Conservation (phyloP, 495 filamentous ascomycete species). For the Clavariopsis aquatica region DNA sequence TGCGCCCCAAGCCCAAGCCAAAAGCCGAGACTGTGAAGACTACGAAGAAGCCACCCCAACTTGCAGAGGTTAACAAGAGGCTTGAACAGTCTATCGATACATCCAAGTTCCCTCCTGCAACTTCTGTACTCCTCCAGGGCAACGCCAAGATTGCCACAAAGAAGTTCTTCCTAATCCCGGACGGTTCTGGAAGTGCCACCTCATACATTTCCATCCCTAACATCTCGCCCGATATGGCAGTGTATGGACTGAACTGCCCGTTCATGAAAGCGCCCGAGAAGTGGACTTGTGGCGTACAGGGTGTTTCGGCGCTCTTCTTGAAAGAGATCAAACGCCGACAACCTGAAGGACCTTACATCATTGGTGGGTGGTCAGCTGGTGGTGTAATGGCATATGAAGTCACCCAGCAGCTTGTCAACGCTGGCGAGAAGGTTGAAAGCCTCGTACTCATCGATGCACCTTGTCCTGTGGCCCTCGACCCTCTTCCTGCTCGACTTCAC, state of each 20-base stretch:
- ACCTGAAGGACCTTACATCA: constrained; percentile 69
- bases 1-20: constrained; percentile 44
- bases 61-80: constrained; percentile 45
- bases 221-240: constrained; percentile 55
- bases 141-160: constrained; percentile 58
- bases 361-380: constrained; percentile 81
- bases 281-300: constrained; percentile 57
- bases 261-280: constrained; percentile 65
- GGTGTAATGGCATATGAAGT: constrained; percentile 88
- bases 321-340: constrained; percentile 70
- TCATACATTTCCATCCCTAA: constrained; percentile 64
- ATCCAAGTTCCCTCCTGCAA: constrained; percentile 49
- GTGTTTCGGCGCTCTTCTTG: constrained; percentile 60
- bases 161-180: constrained; percentile 73
- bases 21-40: constrained; percentile 9
- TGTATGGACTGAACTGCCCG: constrained; percentile 66
- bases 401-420: constrained; percentile 66
- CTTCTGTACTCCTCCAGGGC: constrained; percentile 56
- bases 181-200: constrained; percentile 70
- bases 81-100: constrained; percentile 43
- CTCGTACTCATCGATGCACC: constrained; percentile 84
- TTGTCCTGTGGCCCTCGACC: constrained; percentile 73
- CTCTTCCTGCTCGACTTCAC: constrained; percentile 73
- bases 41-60: constrained; percentile 40
- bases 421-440: constrained; percentile 68